Conservation (phyloP, 352 stramenopile species). For the Phytophthora hybrid region DNA sequence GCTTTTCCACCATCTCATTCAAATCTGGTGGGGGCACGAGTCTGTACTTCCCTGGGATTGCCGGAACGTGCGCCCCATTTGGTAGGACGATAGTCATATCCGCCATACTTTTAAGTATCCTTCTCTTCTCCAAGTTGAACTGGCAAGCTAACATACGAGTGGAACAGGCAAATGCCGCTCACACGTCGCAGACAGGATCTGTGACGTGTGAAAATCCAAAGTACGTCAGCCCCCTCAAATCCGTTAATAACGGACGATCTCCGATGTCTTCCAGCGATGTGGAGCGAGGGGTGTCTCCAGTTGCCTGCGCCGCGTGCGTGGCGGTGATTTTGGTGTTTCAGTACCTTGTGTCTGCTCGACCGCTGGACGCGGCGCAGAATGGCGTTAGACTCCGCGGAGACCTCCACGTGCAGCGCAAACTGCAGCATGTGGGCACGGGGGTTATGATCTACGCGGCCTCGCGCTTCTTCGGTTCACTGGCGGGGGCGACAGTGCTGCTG, state of each 20-base stretch:
- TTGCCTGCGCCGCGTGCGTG: slow-evolving; percentile 27
- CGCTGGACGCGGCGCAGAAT: background rate
- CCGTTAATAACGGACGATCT: slow-evolving; percentile 16
- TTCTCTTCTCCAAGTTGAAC: too few species aligned
- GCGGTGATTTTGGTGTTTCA: slow-evolving; percentile 48
- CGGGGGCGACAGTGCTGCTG: slow-evolving; percentile 40
- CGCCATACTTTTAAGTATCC: too few species aligned
- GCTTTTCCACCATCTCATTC: too few species aligned
- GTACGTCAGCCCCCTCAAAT: slow-evolving; percentile 7
- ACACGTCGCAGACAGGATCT: too few species aligned
- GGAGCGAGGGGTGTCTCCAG: slow-evolving; percentile 23
- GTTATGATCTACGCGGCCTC: slow-evolving; percentile 55
- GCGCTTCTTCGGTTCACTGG: slow-evolving; percentile 29
- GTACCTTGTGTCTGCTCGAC: slow-evolving; percentile 40
- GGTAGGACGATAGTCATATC: background rate
- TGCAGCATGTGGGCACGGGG: slow-evolving; percentile 60
- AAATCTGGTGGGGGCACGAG: too few species aligned
- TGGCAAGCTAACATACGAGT: too few species aligned
- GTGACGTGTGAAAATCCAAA: too few species aligned
- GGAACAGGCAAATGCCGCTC: too few species aligned
- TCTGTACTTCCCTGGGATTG: too few species aligned
- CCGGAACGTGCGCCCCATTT: too few species aligned
- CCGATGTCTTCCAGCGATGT: slow-evolving; percentile 10
- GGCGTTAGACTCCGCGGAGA: slow-evolving; percentile 33
- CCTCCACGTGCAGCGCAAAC: slow-evolving; percentile 58